Evolutionary conservation across 2,329 filamentous ascomycete genomes (phyloP).

Genomic region (Hypoxylon sp.): DNA sequence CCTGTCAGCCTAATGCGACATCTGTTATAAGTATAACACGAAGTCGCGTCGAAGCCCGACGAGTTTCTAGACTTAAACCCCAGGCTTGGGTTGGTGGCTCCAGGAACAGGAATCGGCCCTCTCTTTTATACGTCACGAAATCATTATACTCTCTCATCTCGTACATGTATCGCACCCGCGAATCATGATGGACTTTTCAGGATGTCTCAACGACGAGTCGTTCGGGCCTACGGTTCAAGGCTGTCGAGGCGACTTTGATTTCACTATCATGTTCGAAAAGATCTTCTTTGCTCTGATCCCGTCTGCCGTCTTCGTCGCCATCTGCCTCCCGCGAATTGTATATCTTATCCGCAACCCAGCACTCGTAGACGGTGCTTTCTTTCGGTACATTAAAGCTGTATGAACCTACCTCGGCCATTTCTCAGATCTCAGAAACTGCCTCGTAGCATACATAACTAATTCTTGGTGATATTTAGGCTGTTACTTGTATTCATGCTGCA

Average conservation of each 20-base stretch:
- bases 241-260: slow-evolving; percentile 63
- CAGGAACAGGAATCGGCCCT: background rate
- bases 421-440: background rate
- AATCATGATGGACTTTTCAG: slow-evolving; percentile 25
- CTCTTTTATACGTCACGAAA: background rate
- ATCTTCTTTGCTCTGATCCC: slow-evolving; percentile 60
- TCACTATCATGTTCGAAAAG: slow-evolving; percentile 62
- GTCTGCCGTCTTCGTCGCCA: slow-evolving; percentile 54
- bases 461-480: slow-evolving; percentile 1
- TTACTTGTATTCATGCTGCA: slow-evolving; percentile 9
- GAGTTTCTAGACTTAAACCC: background rate
- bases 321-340: slow-evolving; percentile 51
- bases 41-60: background rate
- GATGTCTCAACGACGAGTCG: slow-evolving; percentile 23
- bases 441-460: slow-evolving; percentile 9
- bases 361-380: slow-evolving; percentile 12
- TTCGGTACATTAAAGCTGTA: slow-evolving; percentile 22
- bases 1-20: background rate
- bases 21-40: background rate
- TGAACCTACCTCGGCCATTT: background rate
- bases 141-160: background rate
- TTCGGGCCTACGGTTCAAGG: slow-evolving; percentile 59
- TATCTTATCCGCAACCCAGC: slow-evolving; percentile 19
- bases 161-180: background rate
- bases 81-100: background rate